Conservation (phyloP, 768 basidiomycete genomes). For the Pisolithus albus region DNA sequence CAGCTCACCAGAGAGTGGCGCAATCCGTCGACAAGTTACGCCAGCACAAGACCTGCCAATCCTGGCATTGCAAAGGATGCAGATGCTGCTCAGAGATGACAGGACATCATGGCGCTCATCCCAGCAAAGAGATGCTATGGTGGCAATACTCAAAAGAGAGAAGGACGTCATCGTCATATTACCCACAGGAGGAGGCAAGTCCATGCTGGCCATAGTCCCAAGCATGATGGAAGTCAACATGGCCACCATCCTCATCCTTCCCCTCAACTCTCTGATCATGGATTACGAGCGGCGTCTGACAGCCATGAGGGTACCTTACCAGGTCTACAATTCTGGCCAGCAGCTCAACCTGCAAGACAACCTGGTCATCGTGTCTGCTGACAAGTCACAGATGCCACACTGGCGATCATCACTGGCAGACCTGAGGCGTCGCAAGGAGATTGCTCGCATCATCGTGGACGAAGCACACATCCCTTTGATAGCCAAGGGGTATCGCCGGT, state of each 20-base stretch:
- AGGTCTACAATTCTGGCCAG: background rate
- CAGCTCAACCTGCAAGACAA: background rate
- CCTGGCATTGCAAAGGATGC: too few relatives aligned
- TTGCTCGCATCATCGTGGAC: slow-evolving; percentile 16
- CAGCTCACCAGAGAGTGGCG: too few relatives aligned
- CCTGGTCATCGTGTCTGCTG: slow-evolving; percentile 4
- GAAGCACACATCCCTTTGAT: background rate
- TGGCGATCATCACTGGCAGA: slow-evolving; percentile 15
- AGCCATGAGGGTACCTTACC: slow-evolving; percentile 7
- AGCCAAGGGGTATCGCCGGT: background rate
- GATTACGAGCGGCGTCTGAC: slow-evolving; percentile 17
- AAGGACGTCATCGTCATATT: slow-evolving; percentile 18
- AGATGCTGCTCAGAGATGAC: too few relatives aligned
- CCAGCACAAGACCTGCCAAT: background rate
- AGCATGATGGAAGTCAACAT: slow-evolving; percentile 6
- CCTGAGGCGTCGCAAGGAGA: background rate
- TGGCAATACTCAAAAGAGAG: background rate
- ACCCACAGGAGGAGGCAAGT: slow-evolving; percentile 22
- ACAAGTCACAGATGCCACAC: background rate
- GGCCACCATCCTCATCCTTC: slow-evolving; percentile 15
- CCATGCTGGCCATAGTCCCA: slow-evolving; percentile 18
- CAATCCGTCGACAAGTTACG: background rate
- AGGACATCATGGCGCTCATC: slow-evolving; percentile 6
- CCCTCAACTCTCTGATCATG: slow-evolving; percentile 14
- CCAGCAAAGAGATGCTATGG: slow-evolving; percentile 14